A percentile compares a stretch with the other conserved stretches of the same genome.
Conservation (phyloP, 2,329 filamentous ascomycete genomes). For the Pseudogymnoascus sp. region DNA sequence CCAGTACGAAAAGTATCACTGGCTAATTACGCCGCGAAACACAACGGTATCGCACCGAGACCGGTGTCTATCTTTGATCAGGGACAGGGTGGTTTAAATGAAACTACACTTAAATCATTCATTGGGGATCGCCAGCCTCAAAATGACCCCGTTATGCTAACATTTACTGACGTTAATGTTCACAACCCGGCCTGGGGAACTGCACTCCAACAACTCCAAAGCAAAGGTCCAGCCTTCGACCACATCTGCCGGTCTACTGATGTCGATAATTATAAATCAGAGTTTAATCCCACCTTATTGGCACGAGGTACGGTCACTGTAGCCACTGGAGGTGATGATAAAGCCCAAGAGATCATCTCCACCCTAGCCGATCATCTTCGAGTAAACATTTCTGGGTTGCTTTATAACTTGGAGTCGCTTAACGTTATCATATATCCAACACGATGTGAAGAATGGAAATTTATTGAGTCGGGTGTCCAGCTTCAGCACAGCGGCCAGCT, state of each 20-base stretch:
- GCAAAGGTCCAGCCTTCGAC: neutral
- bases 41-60: neutral
- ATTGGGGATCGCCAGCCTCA: neutral
- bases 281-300: neutral
- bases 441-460: conserved; percentile 23
- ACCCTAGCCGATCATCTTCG: conserved; percentile 17
- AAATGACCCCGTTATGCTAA: neutral
- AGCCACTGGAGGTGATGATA: neutral
- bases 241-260: neutral
- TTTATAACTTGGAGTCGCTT: conserved; percentile 15
- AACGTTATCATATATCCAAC: conserved; percentile 21
- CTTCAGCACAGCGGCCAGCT: neutral
- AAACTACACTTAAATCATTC: neutral
- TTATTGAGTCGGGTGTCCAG: conserved; percentile 15
- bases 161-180: neutral
- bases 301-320: neutral
- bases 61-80: neutral
- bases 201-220: neutral
- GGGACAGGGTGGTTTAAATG: neutral
- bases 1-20: neutral
- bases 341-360: neutral
- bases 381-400: conserved; percentile 16
- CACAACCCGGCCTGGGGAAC: neutral
- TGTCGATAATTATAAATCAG: neutral
- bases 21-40: neutral